Conservation (phyloP, 805 yeast species). For the Nakazawaea peltata region DNA sequence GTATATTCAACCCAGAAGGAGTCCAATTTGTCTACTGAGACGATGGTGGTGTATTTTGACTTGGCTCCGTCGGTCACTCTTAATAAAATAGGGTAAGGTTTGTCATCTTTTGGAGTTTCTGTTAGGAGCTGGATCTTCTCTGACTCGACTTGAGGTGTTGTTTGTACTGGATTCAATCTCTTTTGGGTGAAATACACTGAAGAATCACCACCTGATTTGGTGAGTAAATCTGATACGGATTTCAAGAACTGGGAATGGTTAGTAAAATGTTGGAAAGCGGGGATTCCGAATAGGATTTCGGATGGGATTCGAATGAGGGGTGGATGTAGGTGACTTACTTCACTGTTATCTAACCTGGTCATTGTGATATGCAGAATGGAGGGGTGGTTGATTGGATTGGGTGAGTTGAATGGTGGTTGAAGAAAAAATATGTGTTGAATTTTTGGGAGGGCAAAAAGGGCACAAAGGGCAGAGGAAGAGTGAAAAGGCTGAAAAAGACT, state of each 20-base stretch:
- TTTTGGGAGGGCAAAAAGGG: too few species aligned
- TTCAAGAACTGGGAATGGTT: conserved; percentile 4
- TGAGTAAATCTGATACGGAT: conserved; percentile 2
- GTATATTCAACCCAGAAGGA: conserved; percentile 74
- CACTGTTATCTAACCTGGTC: conserved; percentile 5
- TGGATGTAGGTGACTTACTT: too few species aligned
- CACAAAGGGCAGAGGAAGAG: too few species aligned
- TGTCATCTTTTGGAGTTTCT: conserved; percentile 5
- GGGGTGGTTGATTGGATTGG: too few species aligned
- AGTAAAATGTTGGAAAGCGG: too few species aligned
- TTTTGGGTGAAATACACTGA: conserved; percentile 57
- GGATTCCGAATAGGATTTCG: not conserved
- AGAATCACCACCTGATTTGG: conserved; percentile 21
- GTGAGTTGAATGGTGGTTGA: too few species aligned
- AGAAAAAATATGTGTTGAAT: too few species aligned
- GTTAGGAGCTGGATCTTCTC: conserved; percentile 5
- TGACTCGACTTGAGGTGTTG: conserved; percentile 13
- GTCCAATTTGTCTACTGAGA: conserved; percentile 52
- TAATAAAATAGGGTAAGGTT: conserved; percentile 8
- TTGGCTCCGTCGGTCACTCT: conserved; percentile 38
- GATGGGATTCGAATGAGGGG: too few species aligned
- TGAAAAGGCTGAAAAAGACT: too few species aligned
- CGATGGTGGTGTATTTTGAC: conserved; percentile 65
- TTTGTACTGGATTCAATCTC: conserved; percentile 26
- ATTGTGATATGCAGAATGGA: too few species aligned